Evolutionary conservation across 768 basidiomycete species (phyloP), one percentile per base, ranked within the genome.

Genomic region (Clathrus columnatus): DNA sequence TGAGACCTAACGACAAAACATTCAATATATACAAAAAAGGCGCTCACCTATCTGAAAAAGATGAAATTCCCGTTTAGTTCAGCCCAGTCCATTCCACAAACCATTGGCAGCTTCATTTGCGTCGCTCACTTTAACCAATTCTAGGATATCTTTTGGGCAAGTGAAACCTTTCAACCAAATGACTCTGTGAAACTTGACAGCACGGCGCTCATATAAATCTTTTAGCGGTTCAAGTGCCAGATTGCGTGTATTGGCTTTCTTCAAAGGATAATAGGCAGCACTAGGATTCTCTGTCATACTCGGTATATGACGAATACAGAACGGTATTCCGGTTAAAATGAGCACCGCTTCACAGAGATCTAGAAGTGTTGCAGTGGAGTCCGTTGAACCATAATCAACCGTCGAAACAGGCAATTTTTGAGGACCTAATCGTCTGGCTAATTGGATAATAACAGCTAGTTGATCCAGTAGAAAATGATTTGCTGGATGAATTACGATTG

Each of bases 71-170:
- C 93, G 60, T 92, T 90, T 64, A 93, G 88, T 69, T 99, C 94
- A 10, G 93, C 95, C 96, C 96, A 99, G 65, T 99, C 96, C 95
- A 98, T 98, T n/a, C 94, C 95, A 65, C 96, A 98, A 1, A 97
- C 92, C 91, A 99, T 91, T n/a, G 0, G 93, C 91, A 2, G 96
- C 96, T 61, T 93, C 82, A 65, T 98, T 99, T 28, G 80, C 79
- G 61, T 87, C 77, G 66, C 87, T 91, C 58, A 97, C 86, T 60
- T 93, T 84, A 66, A 98, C 82, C 21, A 89, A 95, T 70, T 99
- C 96, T 50, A 99, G 74, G 48, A 99, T 93, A 67, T 99, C 96
- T 64, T 92, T 95, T 1, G 96, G 96, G 65, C 96, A 99, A 0
- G 96, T 97, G 68, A 99, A 99, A 0, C 96, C 96, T 65, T 97